Conservation (phyloP, 2,329 filamentous ascomycete genomes). For the Fusarium sp. region DNA sequence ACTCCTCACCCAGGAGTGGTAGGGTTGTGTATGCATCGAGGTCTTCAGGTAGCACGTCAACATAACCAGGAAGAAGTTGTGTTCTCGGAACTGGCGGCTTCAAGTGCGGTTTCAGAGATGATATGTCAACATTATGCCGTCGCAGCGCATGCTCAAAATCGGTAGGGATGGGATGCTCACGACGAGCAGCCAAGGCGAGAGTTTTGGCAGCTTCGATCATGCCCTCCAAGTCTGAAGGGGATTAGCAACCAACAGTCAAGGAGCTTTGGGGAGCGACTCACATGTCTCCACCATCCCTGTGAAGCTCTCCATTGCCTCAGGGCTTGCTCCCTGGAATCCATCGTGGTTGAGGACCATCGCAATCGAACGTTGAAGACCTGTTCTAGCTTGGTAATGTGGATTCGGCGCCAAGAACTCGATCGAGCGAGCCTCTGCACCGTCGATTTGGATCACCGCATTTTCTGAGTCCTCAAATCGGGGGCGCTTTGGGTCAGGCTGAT, state of each 20-base stretch:
- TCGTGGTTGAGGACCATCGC: conserved; percentile 68
- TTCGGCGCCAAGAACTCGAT: conserved; percentile 47
- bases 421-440: conserved; percentile 36
- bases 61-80: conserved; percentile 56
- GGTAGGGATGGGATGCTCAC: conserved; percentile 65
- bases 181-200: conserved; percentile 63
- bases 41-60: conserved; percentile 55
- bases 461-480: conserved; percentile 29
- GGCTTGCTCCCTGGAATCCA: conserved; percentile 68
- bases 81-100: conserved; percentile 63
- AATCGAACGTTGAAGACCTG: conserved; percentile 66
- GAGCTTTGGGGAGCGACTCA: conserved; percentile 52
- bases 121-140: conserved; percentile 65
- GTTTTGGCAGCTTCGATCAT: conserved; percentile 64
- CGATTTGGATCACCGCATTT: conserved; percentile 3
- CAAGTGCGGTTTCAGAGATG: conserved; percentile 68
- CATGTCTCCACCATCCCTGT: conserved; percentile 69
- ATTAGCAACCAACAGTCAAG: conserved; percentile 8
- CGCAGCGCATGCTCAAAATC: conserved; percentile 70
- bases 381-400: conserved; percentile 52
- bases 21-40: conserved; percentile 58
- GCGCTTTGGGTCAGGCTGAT: conserved; percentile 52
- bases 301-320: conserved; percentile 71
- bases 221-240: conserved; percentile 60
- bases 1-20: conserved; percentile 65